These are phyloP conservation scores for Calophaca sinica DNA, from an alignment of 306 rosid genomes.

Conservation along the genomic window DNA sequence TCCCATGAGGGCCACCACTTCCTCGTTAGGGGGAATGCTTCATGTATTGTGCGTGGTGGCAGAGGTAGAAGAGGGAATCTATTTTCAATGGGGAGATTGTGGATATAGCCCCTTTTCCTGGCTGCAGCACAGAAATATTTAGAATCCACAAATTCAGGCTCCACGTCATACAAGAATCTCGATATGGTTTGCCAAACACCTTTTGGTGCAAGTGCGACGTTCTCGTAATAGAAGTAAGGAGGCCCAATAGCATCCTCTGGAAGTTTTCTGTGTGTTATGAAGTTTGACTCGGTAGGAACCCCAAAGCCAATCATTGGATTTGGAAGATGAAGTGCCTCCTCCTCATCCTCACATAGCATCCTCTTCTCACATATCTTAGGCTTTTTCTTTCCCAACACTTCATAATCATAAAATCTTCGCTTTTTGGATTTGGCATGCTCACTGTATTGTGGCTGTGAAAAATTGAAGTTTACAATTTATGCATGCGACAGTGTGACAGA, in stretches of 20 bases:
- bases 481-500: conserved; percentile 10
- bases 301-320: conserved; percentile 95
- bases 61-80: conserved; percentile 85
- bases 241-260: conserved; percentile 85
- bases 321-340: conserved; percentile 67
- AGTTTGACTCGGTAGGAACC: conserved; percentile 65
- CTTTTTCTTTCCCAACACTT: conserved; percentile 66
- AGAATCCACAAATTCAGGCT: conserved; percentile 94
- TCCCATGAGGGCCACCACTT: conserved; percentile 99
- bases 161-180: conserved; percentile 75
- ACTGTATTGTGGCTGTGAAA: conserved; percentile 62
- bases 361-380: conserved; percentile 52
- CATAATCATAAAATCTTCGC: conserved; percentile 60
- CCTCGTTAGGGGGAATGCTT: conserved; percentile 84
- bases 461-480: conserved; percentile 36
- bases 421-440: conserved; percentile 56
- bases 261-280: conserved; percentile 52
- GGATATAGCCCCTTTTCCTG: conserved; percentile 91
- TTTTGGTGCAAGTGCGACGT: conserved; percentile 93
- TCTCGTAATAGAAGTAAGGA: conserved; percentile 95
- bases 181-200: conserved; percentile 96
- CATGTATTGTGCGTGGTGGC: conserved; percentile 75
- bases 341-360: conserved; percentile 65
- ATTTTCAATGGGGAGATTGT: conserved; percentile 80
- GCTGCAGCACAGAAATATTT: conserved; percentile 90